Percentiles rank a stretch among this genome's conserved stretches.
phyloP scores from a whole-genome alignment of 2,329 filamentous ascomycete genomes.

The Scedosporium apiospermum region DNA sequence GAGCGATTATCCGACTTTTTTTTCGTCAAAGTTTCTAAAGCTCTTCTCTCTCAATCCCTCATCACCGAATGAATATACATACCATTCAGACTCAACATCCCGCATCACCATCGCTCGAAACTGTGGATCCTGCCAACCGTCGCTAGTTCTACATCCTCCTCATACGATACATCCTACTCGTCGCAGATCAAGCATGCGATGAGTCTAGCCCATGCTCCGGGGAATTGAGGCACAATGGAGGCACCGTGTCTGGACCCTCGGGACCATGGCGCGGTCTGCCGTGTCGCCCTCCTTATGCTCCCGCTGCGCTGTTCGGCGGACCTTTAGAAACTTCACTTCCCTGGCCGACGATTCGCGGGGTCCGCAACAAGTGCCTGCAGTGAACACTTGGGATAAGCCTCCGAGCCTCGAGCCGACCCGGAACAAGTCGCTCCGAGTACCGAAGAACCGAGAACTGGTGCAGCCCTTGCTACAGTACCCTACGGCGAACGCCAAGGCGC shows the following conservation, averaged over 20 bases:
- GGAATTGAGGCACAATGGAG: conserved; percentile 8
- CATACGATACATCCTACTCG: neutral
- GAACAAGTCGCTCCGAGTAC: conserved; percentile 1
- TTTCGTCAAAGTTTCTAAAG: conserved; percentile 5
- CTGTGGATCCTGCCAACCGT: neutral
- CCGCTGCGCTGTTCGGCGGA: neutral
- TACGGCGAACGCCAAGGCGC: conserved; percentile 1
- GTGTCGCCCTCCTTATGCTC: conserved; percentile 4
- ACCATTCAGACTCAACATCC: neutral
- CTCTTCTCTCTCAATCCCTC: conserved; percentile 2
- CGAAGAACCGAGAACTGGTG: conserved; percentile 3
- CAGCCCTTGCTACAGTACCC: conserved; percentile 1
- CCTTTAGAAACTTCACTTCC: neutral
- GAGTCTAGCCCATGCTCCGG: conserved; percentile 4
- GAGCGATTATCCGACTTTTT: conserved; percentile 5
- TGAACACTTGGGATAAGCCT: conserved; percentile 1
- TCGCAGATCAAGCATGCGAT: conserved; percentile 3
- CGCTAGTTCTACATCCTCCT: neutral
- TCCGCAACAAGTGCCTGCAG: neutral
- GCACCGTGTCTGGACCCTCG: conserved; percentile 3
- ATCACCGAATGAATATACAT: neutral
- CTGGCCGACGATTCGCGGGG: neutral
- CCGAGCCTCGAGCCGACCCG: neutral
- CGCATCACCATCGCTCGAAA: neutral
- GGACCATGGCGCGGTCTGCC: conserved; percentile 5